Base-by-base conservation (phyloP, 2,329 filamentous ascomycete species). In the Penicillium hesseltinei region DNA sequence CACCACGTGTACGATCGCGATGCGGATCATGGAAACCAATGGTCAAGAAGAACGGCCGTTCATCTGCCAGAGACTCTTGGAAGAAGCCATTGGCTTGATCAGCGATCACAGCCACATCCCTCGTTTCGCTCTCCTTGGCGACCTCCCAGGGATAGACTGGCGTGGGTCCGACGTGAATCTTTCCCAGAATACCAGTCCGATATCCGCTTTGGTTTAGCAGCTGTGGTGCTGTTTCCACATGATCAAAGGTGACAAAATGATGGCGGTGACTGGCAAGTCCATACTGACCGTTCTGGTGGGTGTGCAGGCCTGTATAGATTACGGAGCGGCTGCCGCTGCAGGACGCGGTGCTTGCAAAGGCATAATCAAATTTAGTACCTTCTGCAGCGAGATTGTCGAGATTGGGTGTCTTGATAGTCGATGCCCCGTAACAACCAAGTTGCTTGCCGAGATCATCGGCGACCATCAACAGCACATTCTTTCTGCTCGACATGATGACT, bases 261-360 rank as follows among this genome's bases (percentile, higher is more conserved):
- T 75, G 71, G 43, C 64, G 60, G 10, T 70, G 67, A 25, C 68
- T 66, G 6, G 70, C 67, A 5, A 81, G 72, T 1, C 79, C 80
- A 48, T 81, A 81, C 57, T 79, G 74, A 1, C 79, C 79, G 50
- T 78, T 81, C 53, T 82, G 57, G 43, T 71, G 69, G 0, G 78
- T 80, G 52, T 82, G 80, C 0, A 80, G 68, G 4, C 80, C 80
- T 0, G 79, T 81, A 63, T 81, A 82, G 21, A 82, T 75, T 17
- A 76, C 75, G 0, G 78, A 77, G 6, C 79, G 74, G 60, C 76
- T 80, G 33, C 74, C 76, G 54, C 77, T 80, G 66, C 80, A 82
- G 0, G 79, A 82, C 0, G 80, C 79, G 2, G 62, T 64, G 29
- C 60, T 64, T 13, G 60, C 57, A 46, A 61, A 64, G 7, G 62